phyloP scores from a whole-genome alignment of 2,329 filamentous ascomycete genomes.

The Annulohypoxylon truncatum region DNA sequence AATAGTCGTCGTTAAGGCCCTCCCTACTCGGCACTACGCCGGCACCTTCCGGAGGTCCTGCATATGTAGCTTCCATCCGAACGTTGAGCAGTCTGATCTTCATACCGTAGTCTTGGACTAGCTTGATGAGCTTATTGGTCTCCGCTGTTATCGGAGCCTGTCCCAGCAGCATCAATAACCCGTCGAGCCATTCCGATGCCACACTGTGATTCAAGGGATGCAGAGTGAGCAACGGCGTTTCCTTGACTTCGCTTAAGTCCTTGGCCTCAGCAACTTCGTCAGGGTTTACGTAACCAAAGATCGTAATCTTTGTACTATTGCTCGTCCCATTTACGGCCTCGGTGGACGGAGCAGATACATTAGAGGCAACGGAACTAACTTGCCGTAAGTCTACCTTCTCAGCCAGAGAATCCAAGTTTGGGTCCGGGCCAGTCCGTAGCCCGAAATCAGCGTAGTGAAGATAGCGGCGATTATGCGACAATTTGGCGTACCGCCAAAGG shows the following conservation, averaged over 20 bases:
- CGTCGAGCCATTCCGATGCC: constrained; percentile 97
- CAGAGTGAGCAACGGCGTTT: constrained; percentile 83
- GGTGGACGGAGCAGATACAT: constrained; percentile 75
- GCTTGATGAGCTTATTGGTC: constrained; percentile 86
- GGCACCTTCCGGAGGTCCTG: constrained; percentile 73
- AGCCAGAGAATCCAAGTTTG: constrained; percentile 76
- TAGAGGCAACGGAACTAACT: constrained; percentile 93
- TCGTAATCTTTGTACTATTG: constrained; percentile 86
- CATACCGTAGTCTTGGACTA: constrained; percentile 90
- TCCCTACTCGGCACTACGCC: constrained; percentile 84
- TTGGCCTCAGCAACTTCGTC: constrained; percentile 53
- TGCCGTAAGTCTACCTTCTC: constrained; percentile 89
- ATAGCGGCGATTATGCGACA: constrained; percentile 91
- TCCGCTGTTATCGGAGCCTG: constrained; percentile 97
- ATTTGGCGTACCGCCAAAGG: constrained; percentile 83
- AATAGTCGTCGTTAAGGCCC: constrained; percentile 92
- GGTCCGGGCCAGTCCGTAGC: constrained; percentile 70
- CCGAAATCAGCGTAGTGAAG: constrained; percentile 91
- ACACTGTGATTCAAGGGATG: constrained; percentile 83
- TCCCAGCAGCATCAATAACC: constrained; percentile 91
- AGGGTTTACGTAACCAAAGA: constrained; percentile 75
- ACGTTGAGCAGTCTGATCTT: constrained; percentile 95
- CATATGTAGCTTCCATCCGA: constrained; percentile 80
- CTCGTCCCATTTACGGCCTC: constrained; percentile 61
- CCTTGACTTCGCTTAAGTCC: constrained; percentile 61